phyloP scores from a whole-genome alignment of 1,284 basidiomycete species.

The Moesziomyces sp. region DNA sequence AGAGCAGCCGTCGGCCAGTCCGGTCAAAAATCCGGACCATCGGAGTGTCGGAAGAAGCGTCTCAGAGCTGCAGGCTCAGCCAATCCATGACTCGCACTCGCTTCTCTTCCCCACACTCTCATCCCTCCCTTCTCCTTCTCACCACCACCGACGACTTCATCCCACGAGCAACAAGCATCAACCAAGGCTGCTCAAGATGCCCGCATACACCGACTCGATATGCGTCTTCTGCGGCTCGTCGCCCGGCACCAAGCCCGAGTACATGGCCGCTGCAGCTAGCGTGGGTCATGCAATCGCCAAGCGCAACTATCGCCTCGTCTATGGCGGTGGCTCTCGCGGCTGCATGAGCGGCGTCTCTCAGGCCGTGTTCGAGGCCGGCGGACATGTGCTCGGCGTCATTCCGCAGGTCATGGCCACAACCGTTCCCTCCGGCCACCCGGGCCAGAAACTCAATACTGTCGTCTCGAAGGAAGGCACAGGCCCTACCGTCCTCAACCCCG shows the following conservation, averaged over 20 bases:
- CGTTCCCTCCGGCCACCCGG: constrained; percentile 47
- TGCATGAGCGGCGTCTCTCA: constrained; percentile 87
- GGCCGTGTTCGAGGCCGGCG: constrained; percentile 76
- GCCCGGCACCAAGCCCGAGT: constrained; percentile 57
- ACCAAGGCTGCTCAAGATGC: constrained; percentile 8
- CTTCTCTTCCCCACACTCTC: not conserved
- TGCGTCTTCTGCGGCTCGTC: constrained; percentile 68
- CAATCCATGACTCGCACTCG: constrained; percentile 2
- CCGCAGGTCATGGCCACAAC: constrained; percentile 77
- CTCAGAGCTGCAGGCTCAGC: constrained; percentile 8
- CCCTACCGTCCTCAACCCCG: constrained; percentile 62
- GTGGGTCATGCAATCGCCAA: constrained; percentile 79
- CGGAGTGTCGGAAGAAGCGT: no score
- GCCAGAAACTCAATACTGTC: constrained; percentile 25
- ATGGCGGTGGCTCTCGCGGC: constrained; percentile 84
- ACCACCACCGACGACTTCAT: constrained; percentile 1
- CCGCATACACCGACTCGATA: constrained; percentile 49
- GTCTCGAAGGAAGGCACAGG: constrained; percentile 52
- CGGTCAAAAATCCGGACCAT: no score
- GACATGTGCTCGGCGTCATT: constrained; percentile 82
- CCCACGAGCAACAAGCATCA: no score
- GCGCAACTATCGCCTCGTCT: constrained; percentile 78
- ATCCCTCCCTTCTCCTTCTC: not conserved
- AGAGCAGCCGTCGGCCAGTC: no score
- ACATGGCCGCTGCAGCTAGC: constrained; percentile 70